These are phyloP conservation scores for Rhododendron molle DNA, from an alignment of 148 eudicot species.

Conservation along the genomic window DNA sequence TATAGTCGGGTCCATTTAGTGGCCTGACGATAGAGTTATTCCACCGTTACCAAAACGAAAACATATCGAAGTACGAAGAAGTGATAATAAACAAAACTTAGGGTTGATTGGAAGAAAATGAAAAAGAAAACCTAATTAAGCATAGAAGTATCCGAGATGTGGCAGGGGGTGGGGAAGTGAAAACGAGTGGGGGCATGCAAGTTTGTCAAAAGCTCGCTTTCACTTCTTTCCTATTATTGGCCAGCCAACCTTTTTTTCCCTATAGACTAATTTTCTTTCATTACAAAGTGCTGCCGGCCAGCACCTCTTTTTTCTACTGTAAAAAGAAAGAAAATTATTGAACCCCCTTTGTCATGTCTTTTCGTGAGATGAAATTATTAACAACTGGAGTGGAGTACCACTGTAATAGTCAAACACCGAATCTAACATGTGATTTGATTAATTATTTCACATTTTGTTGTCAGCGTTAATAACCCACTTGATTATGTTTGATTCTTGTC, in stretches of 20 bases:
- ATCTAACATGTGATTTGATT: background rate
- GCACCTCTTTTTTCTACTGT: background rate
- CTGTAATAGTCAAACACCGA: background rate
- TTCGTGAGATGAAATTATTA: background rate
- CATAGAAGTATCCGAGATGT: too few species aligned
- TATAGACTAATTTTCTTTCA: background rate
- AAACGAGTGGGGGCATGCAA: background rate
- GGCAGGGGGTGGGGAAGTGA: background rate
- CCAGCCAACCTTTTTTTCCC: background rate
- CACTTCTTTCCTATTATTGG: background rate
- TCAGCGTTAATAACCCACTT: too few species aligned
- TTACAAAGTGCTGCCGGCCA: background rate
- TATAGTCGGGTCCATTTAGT: too few species aligned
- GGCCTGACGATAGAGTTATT: too few species aligned
- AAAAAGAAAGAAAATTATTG: background rate
- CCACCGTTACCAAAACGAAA: too few species aligned
- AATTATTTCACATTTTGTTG: too few species aligned
- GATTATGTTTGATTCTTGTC: too few species aligned
- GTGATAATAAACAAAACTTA: background rate
- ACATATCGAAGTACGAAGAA: too few species aligned
- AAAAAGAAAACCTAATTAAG: background rate
- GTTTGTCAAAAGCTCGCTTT: constrained; percentile 1
- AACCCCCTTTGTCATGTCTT: background rate
- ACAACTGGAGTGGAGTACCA: background rate
- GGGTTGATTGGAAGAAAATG: background rate